These are phyloP conservation scores for Solanum medicagineum DNA, from an alignment of 257 asterid species.

Conservation along the genomic window DNA sequence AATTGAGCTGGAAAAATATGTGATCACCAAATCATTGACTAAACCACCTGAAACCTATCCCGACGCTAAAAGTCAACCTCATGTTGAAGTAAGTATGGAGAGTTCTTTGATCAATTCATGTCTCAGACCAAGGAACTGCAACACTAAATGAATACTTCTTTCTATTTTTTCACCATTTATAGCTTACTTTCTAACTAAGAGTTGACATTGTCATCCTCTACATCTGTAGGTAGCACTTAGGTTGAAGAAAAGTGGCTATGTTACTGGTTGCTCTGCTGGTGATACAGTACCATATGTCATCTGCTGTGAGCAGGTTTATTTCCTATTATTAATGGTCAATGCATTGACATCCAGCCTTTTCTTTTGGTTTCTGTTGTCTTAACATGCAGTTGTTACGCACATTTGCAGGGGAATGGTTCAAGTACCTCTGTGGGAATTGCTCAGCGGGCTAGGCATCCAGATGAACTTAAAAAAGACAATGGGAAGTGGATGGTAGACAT, in stretches of 20 bases:
- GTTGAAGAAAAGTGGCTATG: conserved; percentile 72
- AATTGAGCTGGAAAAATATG: conserved; percentile 72
- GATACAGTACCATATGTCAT: conserved; percentile 90
- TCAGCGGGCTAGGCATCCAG: conserved; percentile 98
- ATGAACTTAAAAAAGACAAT: conserved; percentile 71
- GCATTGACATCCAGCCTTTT: background rate
- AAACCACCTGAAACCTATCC: conserved; percentile 97
- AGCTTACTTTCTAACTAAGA: background rate
- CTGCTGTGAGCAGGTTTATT: conserved; percentile 82
- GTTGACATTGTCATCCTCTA: conserved; percentile 5
- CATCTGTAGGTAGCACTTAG: conserved; percentile 79
- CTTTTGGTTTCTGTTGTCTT: background rate
- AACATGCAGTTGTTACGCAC: background rate
- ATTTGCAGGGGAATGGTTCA: conserved; percentile 58
- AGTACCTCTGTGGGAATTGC: conserved; percentile 69
- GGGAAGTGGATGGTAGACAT: conserved; percentile 83
- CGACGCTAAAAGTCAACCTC: conserved; percentile 92
- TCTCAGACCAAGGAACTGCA: background rate
- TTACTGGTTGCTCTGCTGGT: conserved; percentile 91
- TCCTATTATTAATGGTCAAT: background rate
- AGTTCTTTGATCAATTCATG: background rate
- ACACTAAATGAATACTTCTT: background rate
- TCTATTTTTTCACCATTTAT: background rate
- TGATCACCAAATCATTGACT: conserved; percentile 81
- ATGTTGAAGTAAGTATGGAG: conserved; percentile 65